Evolutionary conservation across 441 rosid genomes (phyloP).

Genomic region (Populus hybrid): DNA sequence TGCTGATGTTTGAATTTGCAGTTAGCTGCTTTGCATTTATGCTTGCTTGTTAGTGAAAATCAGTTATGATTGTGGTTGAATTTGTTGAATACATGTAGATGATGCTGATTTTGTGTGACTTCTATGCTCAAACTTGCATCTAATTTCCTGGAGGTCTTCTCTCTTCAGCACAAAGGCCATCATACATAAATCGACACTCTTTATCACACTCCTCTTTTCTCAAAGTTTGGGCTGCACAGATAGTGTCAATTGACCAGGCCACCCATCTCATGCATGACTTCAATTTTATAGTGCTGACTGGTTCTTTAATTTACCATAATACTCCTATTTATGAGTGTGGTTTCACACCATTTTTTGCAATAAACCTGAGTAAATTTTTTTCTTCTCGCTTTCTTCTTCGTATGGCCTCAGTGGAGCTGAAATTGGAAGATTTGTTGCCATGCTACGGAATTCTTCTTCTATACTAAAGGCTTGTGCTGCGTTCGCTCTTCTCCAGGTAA

Average conservation of each 20-base stretch:
- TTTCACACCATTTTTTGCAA: background rate
- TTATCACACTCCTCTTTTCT: background rate
- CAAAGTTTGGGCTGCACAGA: background rate
- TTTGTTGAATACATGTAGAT: background rate
- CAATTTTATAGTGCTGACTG: background rate
- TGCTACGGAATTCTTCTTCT: slow-evolving; percentile 74
- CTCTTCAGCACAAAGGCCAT: background rate
- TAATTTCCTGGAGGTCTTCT: background rate
- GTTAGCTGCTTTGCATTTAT: background rate
- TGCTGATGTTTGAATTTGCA: background rate
- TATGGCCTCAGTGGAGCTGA: slow-evolving; percentile 68
- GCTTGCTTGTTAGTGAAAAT: background rate
- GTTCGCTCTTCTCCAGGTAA: slow-evolving; percentile 96
- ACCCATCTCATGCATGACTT: background rate
- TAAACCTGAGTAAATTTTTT: background rate
- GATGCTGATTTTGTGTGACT: slow-evolving; percentile 2
- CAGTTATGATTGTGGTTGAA: background rate
- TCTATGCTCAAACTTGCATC: background rate
- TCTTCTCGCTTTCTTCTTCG: slow-evolving; percentile 1
- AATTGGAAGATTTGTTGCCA: slow-evolving; percentile 84
- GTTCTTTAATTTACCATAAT: background rate
- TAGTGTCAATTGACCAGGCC: background rate
- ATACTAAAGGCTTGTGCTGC: slow-evolving; percentile 91
- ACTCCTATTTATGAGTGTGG: background rate
- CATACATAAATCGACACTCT: background rate